Evolutionary conservation across 2,329 filamentous ascomycete species (phyloP).

Genomic region (Fusarium armeniacum): DNA sequence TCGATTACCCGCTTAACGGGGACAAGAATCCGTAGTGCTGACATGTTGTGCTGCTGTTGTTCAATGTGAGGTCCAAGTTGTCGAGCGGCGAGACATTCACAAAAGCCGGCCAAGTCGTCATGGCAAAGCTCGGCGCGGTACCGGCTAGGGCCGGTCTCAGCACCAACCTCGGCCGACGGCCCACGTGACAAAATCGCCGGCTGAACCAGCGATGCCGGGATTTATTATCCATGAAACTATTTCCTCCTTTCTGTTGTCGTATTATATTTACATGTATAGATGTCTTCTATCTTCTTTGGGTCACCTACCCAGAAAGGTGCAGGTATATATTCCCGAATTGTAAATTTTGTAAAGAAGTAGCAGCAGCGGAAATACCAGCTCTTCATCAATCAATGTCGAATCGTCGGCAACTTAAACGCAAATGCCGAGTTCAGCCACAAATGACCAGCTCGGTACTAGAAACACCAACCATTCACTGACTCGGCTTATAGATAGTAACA

Average conservation of each 20-base stretch:
- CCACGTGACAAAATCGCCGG: slow-evolving; percentile 54
- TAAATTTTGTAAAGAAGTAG: not conserved
- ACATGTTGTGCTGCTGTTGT: slow-evolving; percentile 62
- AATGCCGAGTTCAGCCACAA: slow-evolving; percentile 40
- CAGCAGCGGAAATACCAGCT: not conserved
- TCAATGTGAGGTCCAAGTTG: slow-evolving; percentile 46
- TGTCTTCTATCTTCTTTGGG: not conserved
- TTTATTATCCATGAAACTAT: not conserved
- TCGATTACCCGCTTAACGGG: slow-evolving; percentile 89
- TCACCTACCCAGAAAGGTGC: not conserved
- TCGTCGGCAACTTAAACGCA: slow-evolving; percentile 28
- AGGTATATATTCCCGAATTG: not conserved
- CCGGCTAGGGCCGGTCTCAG: slow-evolving; percentile 62
- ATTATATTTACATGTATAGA: too few relatives aligned
- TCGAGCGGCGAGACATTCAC: slow-evolving; percentile 40
- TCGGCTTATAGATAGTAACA: slow-evolving; percentile 28
- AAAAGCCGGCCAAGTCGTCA: slow-evolving; percentile 45
- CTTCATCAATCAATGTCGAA: slow-evolving; percentile 16
- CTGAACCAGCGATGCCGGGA: slow-evolving; percentile 40
- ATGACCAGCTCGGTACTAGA: slow-evolving; percentile 24
- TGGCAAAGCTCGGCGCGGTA: slow-evolving; percentile 49
- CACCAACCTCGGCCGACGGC: slow-evolving; percentile 57
- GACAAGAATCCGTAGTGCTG: slow-evolving; percentile 79
- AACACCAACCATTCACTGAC: slow-evolving; percentile 2
- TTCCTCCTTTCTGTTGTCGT: not conserved